Evolutionary conservation across 2,329 filamentous ascomycete genomes (phyloP).

Genomic region (Aspergillus ruber): DNA sequence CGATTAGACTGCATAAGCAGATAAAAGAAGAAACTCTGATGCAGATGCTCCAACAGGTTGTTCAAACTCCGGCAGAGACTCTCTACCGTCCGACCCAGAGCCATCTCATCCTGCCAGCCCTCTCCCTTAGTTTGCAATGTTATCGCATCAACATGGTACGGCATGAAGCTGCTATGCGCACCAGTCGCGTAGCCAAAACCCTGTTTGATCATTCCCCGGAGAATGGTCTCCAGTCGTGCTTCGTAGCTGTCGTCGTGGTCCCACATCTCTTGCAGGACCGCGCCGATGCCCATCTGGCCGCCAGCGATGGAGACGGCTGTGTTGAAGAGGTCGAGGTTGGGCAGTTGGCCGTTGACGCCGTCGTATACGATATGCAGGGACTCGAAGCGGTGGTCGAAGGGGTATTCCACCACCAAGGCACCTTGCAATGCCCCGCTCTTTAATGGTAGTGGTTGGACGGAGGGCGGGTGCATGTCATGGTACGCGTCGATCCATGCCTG

Average conservation of each 20-base stretch:
- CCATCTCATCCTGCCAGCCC: slow-evolving; percentile 98
- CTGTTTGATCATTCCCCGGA: slow-evolving; percentile 88
- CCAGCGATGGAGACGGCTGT: slow-evolving; percentile 80
- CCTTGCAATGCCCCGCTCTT: slow-evolving; percentile 93
- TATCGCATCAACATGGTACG: slow-evolving; percentile 94
- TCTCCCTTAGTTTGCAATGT: slow-evolving; percentile 84
- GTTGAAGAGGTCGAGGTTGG: slow-evolving; percentile 94
- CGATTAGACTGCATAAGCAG: slow-evolving; percentile 83
- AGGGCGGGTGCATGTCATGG: slow-evolving; percentile 73
- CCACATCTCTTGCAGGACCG: slow-evolving; percentile 80
- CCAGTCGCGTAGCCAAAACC: slow-evolving; percentile 83
- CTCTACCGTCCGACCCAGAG: slow-evolving; percentile 80
- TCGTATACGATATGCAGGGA: slow-evolving; percentile 90
- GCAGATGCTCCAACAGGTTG: slow-evolving; percentile 90
- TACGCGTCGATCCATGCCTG: slow-evolving; percentile 98
- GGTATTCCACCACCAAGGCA: slow-evolving; percentile 88
- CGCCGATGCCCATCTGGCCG: slow-evolving; percentile 85
- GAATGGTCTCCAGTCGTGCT: slow-evolving; percentile 78
- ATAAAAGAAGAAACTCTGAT: slow-evolving; percentile 99
- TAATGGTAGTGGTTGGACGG: slow-evolving; percentile 69
- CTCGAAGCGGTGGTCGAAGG: slow-evolving; percentile 76
- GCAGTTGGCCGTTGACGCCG: slow-evolving; percentile 88
- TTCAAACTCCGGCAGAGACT: slow-evolving; percentile 89
- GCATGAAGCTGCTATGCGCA: slow-evolving; percentile 91
- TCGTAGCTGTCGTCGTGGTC: slow-evolving; percentile 68